Evolutionary conservation across 805 yeast species (phyloP), one percentile per base, ranked within the genome.

Genomic region (Metschnikowia koreensis): DNA sequence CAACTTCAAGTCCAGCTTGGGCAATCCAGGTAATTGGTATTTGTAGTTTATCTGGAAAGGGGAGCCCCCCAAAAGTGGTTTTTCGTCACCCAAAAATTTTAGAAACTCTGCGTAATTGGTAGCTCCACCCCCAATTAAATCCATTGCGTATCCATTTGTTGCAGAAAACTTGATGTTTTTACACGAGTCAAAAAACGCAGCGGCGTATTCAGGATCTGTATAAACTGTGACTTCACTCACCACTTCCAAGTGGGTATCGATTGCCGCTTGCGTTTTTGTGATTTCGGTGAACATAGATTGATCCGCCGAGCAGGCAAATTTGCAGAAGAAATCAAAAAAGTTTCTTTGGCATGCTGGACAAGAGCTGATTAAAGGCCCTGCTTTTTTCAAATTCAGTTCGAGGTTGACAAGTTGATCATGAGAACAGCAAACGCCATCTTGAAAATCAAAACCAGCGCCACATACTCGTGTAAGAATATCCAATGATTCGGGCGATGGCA

Each of bases 61-160:
- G 0, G 97, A 89, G 0, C 99, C 99, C 0, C 98, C 97, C 4
- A 93, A 74, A 60, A 89, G 59, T 0, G 98, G 98, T 66, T 93
- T 92, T 60, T 90, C 96, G 65, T 93, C 98, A 11, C 98, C 98
- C 47, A 94, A 69, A 63, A 93, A 94, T 69, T 91, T 87, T 58
- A 93, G 72, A 64, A 93, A 93, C 49, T 82, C 82, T 33, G 74
- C 60, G 66, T 82, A 88, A 60, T 84, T 81, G 49, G 76, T 79
- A 2, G 98, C 97, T 1, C 98, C 98, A n/a, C 99, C 99, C 7
- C 99, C 99, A 40, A 93, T 85, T 39, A 93, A 76, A 65, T 93
- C 98, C 97, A 93, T 91, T 9, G 97, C 98, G 61, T 80, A 89
- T 2, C 97, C 97, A 67, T 92, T 93, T 2, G 97, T 91, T 7